Percentiles rank a stretch among this genome's conserved stretches.
Conservation (phyloP, 2,329 filamentous ascomycete genomes). For the Thermothelomyces thermophilus region DNA sequence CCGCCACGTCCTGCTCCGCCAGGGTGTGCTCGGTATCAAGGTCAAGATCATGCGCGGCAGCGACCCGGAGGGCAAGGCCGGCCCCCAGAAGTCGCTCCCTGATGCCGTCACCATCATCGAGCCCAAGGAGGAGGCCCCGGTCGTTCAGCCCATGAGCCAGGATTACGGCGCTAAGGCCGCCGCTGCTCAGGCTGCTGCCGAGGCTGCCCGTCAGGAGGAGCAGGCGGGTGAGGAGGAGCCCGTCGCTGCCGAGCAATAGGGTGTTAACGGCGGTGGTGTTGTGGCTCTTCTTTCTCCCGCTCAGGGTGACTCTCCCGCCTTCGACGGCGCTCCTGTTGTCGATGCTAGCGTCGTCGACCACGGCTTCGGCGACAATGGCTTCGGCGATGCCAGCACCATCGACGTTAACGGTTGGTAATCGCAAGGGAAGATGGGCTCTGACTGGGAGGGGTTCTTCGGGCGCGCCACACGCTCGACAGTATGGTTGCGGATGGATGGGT, state of each 20-base stretch:
- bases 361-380: neutral
- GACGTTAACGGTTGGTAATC: slow-evolving; percentile 12
- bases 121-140: slow-evolving; percentile 97
- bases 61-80: slow-evolving; percentile 98
- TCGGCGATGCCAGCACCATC: neutral
- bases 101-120: slow-evolving; percentile 99
- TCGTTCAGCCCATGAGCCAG: slow-evolving; percentile 92
- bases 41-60: slow-evolving; percentile 99
- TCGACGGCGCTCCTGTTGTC: neutral
- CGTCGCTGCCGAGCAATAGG: slow-evolving; percentile 43
- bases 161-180: slow-evolving; percentile 95
- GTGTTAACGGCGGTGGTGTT: slow-evolving; percentile 20
- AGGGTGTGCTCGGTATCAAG: slow-evolving; percentile 99
- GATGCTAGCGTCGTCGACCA: neutral
- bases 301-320: neutral
- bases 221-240: slow-evolving; percentile 50
- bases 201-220: slow-evolving; percentile 51
- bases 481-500: slow-evolving; percentile 25
- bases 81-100: slow-evolving; percentile 93
- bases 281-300: slow-evolving; percentile 6
- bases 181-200: slow-evolving; percentile 58
- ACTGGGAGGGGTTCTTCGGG: slow-evolving; percentile 18
- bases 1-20: slow-evolving; percentile 98
- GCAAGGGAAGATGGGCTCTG: slow-evolving; percentile 6
- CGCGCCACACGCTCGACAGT: slow-evolving; percentile 21